phyloP scores from a whole-genome alignment of 2,329 filamentous ascomycete genomes.

The Camillea tinctor region DNA sequence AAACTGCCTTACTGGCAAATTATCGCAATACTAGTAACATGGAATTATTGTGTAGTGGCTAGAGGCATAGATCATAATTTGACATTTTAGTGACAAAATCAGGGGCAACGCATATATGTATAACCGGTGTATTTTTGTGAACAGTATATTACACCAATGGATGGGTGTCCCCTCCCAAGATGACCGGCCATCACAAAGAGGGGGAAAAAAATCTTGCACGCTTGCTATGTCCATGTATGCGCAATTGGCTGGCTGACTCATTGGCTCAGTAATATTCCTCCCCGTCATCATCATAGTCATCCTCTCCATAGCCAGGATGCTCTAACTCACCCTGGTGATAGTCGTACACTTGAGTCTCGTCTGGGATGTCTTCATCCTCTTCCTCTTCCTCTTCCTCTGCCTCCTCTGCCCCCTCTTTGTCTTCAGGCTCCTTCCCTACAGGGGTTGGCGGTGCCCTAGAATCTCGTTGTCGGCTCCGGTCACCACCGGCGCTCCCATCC shows the following conservation, averaged over 20 bases:
- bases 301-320: slow-evolving; percentile 35
- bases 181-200: no score
- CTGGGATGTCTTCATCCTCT: slow-evolving; percentile 36
- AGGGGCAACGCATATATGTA: no score
- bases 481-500: slow-evolving; percentile 30
- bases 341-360: slow-evolving; percentile 26
- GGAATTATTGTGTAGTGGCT: no score
- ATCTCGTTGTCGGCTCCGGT: slow-evolving; percentile 1
- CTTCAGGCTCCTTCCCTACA: slow-evolving; percentile 34
- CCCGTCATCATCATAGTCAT: slow-evolving; percentile 37
- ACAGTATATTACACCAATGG: no score
- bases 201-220: not conserved
- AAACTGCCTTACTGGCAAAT: no score
- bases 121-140: no score
- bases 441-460: slow-evolving; percentile 9
- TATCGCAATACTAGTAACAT: no score
- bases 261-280: slow-evolving; percentile 8
- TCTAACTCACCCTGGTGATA: slow-evolving; percentile 21
- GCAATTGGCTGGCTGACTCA: not conserved
- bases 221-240: not conserved
- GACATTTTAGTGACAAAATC: no score
- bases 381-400: slow-evolving; percentile 35
- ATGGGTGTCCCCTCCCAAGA: no score
- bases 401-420: slow-evolving; percentile 33
- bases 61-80: no score